Conservation (phyloP, 768 basidiomycete genomes). For the Auriscalpium microsporum region DNA sequence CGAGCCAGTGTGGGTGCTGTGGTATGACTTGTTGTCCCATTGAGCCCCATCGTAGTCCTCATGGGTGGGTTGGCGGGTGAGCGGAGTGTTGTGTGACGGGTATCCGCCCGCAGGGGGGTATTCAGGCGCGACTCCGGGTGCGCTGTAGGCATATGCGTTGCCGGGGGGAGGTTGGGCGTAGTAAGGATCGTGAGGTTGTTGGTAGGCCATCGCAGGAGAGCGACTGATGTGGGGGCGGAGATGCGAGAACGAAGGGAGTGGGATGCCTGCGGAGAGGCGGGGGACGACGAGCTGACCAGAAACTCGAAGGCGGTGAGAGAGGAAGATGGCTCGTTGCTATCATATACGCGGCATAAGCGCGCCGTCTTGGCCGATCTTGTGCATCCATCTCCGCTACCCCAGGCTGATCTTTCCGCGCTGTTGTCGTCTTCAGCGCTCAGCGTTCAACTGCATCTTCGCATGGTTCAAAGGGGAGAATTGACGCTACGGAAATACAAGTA, state of each 20-base stretch:
- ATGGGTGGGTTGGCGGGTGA: slow-evolving; percentile 3
- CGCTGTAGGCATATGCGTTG: slow-evolving; percentile 1
- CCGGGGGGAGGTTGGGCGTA: background rate
- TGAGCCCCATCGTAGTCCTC: slow-evolving; percentile 17
- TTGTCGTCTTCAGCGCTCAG: too few species aligned
- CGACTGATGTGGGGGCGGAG: background rate
- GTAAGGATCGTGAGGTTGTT: slow-evolving; percentile 21
- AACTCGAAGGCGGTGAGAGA: background rate
- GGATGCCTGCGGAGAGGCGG: background rate
- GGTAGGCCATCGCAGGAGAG: slow-evolving; percentile 21
- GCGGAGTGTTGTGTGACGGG: background rate
- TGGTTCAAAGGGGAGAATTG: too few species aligned
- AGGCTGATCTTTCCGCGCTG: too few species aligned
- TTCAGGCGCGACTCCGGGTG: slow-evolving; percentile 9
- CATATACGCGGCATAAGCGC: background rate
- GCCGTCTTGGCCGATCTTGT: background rate
- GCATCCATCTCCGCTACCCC: too few species aligned
- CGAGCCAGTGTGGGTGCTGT: slow-evolving; percentile 60
- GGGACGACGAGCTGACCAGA: background rate
- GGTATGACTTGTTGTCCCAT: slow-evolving; percentile 51
- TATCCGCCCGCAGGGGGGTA: slow-evolving; percentile 13
- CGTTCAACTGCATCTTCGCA: too few species aligned
- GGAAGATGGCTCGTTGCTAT: background rate
- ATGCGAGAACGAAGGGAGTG: background rate
- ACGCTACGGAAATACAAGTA: too few species aligned